These are phyloP conservation scores for Globisporangium cystogenes DNA, from an alignment of 352 stramenopile genomes.

Conservation along the genomic window DNA sequence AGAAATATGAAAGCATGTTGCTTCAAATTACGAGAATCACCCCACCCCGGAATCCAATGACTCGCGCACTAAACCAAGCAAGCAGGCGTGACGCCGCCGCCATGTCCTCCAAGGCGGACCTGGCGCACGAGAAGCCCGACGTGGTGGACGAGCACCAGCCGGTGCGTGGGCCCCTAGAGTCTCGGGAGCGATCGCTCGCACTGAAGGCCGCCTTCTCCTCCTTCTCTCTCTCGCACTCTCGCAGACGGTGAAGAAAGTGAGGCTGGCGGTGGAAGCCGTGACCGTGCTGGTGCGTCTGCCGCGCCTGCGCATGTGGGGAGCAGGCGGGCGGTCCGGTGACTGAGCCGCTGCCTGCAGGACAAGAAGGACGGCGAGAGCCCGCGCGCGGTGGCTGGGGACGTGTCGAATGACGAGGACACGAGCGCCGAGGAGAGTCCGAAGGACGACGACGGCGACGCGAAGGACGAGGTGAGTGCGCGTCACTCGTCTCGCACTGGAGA, in stretches of 20 bases:
- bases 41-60: neutral
- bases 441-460: slow-evolving; percentile 1
- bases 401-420: slow-evolving; percentile 14
- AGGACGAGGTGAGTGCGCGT: neutral
- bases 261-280: slow-evolving; percentile 40
- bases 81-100: neutral
- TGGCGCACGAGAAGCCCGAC: slow-evolving; percentile 74
- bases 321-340: slow-evolving; percentile 34
- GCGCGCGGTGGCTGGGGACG: neutral
- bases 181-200: no score
- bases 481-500: neutral
- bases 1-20: no score
- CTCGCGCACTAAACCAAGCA: neutral
- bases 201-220: no score
- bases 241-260: slow-evolving; percentile 60
- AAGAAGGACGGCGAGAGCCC: slow-evolving; percentile 6
- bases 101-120: slow-evolving; percentile 70
- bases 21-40: no score
- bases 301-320: no score
- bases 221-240: neutral
- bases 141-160: slow-evolving; percentile 54
- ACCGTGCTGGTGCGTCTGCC: slow-evolving; percentile 36
- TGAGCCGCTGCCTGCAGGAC: slow-evolving; percentile 2
- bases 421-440: slow-evolving; percentile 16
- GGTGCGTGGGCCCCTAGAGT: slow-evolving; percentile 19